Evolutionary conservation across 768 basidiomycete genomes (phyloP), one percentile per base, ranked within the genome.

Genomic region (Termitomyces titanicus): DNA sequence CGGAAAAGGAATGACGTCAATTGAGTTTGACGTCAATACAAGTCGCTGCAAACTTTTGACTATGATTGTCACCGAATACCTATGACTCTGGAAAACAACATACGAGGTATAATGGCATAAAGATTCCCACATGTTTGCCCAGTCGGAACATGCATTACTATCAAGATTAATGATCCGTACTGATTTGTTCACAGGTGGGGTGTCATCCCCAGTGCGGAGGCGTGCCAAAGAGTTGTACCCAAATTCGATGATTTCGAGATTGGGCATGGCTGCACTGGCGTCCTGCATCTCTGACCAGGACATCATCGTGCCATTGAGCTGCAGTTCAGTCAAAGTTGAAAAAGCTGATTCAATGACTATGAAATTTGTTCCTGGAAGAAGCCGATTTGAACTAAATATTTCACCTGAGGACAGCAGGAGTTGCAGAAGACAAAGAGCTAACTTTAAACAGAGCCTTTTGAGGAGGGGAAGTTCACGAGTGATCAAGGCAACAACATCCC

Each of bases 391-490:
- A 71, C 92, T 94, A 66, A 47, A 56, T 51, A 57, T 57, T 39
- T 47, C 53, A 61, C 54, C 51, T 63, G 56, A 62, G 59, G 52
- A 53, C 56, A 40, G 38, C 51, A 52, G 51, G 51, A 53, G 39
- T 40, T 42, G 55, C 44, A 45, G 42, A 53, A 53, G 17, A 58
- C 44, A 51, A 22, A 51, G 18, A 66, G 72, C 88, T 68, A 60
- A 97, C 95, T 94, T 96, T 61, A 98, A 70, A 27, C 83, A 75
- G 35, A 98, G 75, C 39, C 80, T 76, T 55, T 83, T 76, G 11
- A 98, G 78, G 5, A 63, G 64, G 10, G 79, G 82, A 3, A 98
- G 72, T 62, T 86, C 85, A 11, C 64, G 63, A 11, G 80, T 69
- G 56, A 98, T 92, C 22, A 67, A 63, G 10, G 85, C 82, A 17